These are phyloP conservation scores for Neurospora sp. DNA, from an alignment of 495 filamentous ascomycete species.

Conservation along the genomic window DNA sequence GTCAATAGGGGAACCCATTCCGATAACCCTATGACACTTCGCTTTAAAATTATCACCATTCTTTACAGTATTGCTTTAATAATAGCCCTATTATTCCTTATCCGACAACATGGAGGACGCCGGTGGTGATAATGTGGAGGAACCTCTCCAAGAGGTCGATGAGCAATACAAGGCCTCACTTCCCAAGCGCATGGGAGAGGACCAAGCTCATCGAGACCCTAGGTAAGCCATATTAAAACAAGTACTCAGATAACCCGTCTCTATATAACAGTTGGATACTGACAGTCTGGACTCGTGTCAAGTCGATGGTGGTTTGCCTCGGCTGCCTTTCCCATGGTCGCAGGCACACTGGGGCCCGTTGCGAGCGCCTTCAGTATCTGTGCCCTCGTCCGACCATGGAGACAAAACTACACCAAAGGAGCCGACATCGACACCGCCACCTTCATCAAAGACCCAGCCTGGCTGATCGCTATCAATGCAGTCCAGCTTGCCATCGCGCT, in stretches of 20 bases:
- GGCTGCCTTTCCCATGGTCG: conserved; percentile 69
- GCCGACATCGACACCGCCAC: conserved; percentile 34
- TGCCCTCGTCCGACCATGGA: conserved; percentile 64
- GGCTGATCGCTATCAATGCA: conserved; percentile 65
- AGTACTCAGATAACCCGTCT: not conserved
- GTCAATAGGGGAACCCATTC: not conserved
- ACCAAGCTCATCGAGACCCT: conserved; percentile 41
- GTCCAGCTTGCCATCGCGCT: conserved; percentile 62
- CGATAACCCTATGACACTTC: not conserved
- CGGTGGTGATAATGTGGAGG: conserved; percentile 15
- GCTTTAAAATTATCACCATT: not conserved
- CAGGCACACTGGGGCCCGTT: conserved; percentile 77
- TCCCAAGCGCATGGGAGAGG: conserved; percentile 13
- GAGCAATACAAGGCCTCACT: conserved; percentile 2
- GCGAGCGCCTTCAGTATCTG: conserved; percentile 72
- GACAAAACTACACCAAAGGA: conserved; percentile 48
- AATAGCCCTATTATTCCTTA: not conserved
- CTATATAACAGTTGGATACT: not conserved
- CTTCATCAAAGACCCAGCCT: conserved; percentile 56
- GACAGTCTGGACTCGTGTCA: not conserved
- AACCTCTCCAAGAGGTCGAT: conserved; percentile 12
- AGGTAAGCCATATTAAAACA: conserved; percentile 27
- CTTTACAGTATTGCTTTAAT: not conserved
- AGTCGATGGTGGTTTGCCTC: conserved; percentile 83
- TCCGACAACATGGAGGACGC: conserved; percentile 19